These are phyloP conservation scores for Hevea brasiliensis DNA, from an alignment of 345 rosid species.

Conservation along the genomic window DNA sequence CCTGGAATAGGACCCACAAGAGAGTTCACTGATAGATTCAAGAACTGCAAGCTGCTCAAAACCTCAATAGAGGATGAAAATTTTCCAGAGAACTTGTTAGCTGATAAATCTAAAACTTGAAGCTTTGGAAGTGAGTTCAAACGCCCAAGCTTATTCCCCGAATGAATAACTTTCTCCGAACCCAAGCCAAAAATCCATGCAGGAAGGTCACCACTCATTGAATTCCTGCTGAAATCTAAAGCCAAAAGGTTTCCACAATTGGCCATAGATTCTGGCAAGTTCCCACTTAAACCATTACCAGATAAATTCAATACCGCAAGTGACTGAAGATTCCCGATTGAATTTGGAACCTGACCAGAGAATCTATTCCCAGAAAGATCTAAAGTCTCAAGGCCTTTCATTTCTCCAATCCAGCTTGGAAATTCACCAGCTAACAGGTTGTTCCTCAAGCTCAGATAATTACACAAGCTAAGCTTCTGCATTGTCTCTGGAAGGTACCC, in stretches of 20 bases:
- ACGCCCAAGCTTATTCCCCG: slow-evolving; percentile 37
- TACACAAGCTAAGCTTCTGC: slow-evolving; percentile 71
- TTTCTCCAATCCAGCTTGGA: slow-evolving; percentile 74
- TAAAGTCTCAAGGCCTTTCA: slow-evolving; percentile 66
- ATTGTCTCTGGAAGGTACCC: slow-evolving; percentile 64
- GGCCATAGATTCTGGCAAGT: slow-evolving; percentile 57
- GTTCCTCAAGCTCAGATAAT: slow-evolving; percentile 51
- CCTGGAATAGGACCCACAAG: slow-evolving; percentile 56
- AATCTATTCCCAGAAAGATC: slow-evolving; percentile 79
- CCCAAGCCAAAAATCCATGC: slow-evolving; percentile 49
- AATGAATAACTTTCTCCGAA: slow-evolving; percentile 34
- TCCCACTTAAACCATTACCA: slow-evolving; percentile 55
- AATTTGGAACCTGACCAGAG: slow-evolving; percentile 52
- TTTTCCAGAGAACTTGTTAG: slow-evolving; percentile 66
- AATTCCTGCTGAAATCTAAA: slow-evolving; percentile 73
- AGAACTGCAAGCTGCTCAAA: slow-evolving; percentile 47
- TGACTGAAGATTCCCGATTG: slow-evolving; percentile 60
- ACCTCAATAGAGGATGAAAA: slow-evolving; percentile 45
- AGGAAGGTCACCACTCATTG: slow-evolving; percentile 61
- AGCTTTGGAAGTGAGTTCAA: slow-evolving; percentile 39
- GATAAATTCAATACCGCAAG: slow-evolving; percentile 73
- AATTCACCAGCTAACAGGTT: slow-evolving; percentile 61
- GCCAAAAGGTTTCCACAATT: slow-evolving; percentile 55
- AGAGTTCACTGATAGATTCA: slow-evolving; percentile 67
- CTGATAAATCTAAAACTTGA: slow-evolving; percentile 75